Evolutionary conservation across 495 filamentous ascomycete genomes (phyloP).

Genomic region (Penicillium longicatenatum): DNA sequence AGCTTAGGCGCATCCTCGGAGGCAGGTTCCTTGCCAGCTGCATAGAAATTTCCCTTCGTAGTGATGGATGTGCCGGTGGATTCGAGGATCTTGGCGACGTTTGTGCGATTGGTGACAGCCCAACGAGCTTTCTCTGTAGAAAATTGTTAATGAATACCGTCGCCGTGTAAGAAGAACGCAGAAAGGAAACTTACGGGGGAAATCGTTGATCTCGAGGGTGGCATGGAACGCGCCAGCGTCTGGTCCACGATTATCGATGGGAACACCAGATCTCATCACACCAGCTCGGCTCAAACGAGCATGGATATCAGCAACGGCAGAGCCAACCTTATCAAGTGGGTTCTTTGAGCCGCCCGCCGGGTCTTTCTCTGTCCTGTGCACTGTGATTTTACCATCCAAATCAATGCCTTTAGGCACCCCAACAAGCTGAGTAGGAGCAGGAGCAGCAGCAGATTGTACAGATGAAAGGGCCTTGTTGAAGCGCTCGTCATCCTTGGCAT

Average conservation of each 20-base stretch:
- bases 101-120: constrained; percentile 98
- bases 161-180: neutral
- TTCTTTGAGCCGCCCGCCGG: constrained; percentile 58
- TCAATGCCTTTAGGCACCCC: constrained; percentile 66
- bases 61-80: constrained; percentile 95
- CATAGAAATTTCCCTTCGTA: constrained; percentile 91
- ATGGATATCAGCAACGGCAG: constrained; percentile 84
- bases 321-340: constrained; percentile 79
- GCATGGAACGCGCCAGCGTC: constrained; percentile 98
- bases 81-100: constrained; percentile 97
- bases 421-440: constrained; percentile 38
- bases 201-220: constrained; percentile 98
- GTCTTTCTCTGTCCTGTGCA: constrained; percentile 70
- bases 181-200: constrained; percentile 71
- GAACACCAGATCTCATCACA: constrained; percentile 84
- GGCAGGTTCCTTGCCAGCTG: constrained; percentile 75
- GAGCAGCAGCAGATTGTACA: constrained; percentile 57
- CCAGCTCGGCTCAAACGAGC: constrained; percentile 82
- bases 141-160: constrained; percentile 23
- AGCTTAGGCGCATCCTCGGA: constrained; percentile 80
- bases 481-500: constrained; percentile 56
- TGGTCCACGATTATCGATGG: constrained; percentile 97
- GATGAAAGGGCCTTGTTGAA: constrained; percentile 67
- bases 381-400: constrained; percentile 74
- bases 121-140: constrained; percentile 87